Conservation (phyloP, 164 flowering plant genomes). For the Vitis riparia region DNA sequence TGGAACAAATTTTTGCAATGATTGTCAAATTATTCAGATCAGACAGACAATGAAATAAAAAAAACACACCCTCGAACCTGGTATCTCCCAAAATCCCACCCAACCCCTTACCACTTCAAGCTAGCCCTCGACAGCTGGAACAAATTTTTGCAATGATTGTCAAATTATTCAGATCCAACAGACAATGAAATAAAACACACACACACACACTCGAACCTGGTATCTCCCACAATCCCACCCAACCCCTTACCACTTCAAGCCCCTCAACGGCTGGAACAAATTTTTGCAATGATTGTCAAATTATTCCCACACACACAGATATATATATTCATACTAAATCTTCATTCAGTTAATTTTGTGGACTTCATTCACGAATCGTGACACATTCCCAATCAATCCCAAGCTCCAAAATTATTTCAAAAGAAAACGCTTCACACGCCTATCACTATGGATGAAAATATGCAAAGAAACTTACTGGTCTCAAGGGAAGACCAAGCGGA, state of each 20-base stretch:
- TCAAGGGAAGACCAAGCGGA: conserved; percentile 65
- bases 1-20: too few species aligned
- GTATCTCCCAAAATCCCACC: background rate
- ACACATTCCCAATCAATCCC: background rate
- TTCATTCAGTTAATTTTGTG: too few species aligned
- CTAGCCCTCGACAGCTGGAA: too few species aligned
- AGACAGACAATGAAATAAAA: background rate
- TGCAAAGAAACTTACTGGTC: conserved; percentile 62
- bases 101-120: background rate
- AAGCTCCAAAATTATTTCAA: background rate
- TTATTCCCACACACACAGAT: background rate
- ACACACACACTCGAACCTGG: background rate
- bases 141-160: too few species aligned
- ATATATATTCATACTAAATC: too few species aligned
- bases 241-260: background rate
- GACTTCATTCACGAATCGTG: background rate
- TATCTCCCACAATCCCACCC: background rate
- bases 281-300: too few species aligned
- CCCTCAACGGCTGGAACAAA: too few species aligned
- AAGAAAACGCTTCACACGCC: background rate
- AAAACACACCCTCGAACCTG: background rate
- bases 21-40: too few species aligned
- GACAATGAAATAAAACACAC: background rate
- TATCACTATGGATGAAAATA: background rate
- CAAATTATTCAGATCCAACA: too few species aligned